Evolutionary conservation across 2,329 filamentous ascomycete species (phyloP).

Genomic region (Colletotrichum acutatum): DNA sequence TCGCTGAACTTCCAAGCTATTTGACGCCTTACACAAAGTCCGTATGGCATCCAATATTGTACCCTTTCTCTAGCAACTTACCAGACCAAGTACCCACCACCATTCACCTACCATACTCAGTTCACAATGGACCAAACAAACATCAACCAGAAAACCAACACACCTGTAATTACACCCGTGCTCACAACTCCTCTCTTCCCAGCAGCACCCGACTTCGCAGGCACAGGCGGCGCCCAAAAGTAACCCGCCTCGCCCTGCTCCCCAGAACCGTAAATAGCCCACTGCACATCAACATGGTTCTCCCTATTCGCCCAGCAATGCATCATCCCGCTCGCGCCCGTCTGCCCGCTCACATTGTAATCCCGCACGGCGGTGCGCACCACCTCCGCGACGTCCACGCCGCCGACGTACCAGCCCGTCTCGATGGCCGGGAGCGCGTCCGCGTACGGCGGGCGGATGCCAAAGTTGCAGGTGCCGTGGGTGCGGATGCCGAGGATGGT

Average conservation of each 20-base stretch:
- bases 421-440: background rate
- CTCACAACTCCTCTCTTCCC: background rate
- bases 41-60: too few relatives aligned
- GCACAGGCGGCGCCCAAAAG: constrained; percentile 10
- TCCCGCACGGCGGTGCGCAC: background rate
- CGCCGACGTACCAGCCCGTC: constrained; percentile 15
- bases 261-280: background rate
- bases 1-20: background rate
- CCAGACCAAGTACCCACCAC: background rate
- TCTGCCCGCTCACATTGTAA: background rate
- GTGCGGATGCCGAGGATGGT: constrained; percentile 1
- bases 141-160: background rate
- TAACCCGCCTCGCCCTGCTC: constrained; percentile 9
- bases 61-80: background rate
- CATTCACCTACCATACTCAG: background rate
- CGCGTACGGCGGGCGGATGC: constrained; percentile 9
- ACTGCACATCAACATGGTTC: constrained; percentile 11
- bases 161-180: background rate
- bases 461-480: constrained; percentile 14
- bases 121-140: background rate
- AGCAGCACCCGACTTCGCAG: background rate
- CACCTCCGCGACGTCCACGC: constrained; percentile 2
- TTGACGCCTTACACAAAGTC: background rate
- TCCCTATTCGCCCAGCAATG: constrained; percentile 5
- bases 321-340: constrained; percentile 15